A percentile compares a stretch with the other conserved stretches of the same genome.
Evolutionary conservation across 306 rosid genomes (phyloP).

Genomic region (Rosa chinensis): DNA sequence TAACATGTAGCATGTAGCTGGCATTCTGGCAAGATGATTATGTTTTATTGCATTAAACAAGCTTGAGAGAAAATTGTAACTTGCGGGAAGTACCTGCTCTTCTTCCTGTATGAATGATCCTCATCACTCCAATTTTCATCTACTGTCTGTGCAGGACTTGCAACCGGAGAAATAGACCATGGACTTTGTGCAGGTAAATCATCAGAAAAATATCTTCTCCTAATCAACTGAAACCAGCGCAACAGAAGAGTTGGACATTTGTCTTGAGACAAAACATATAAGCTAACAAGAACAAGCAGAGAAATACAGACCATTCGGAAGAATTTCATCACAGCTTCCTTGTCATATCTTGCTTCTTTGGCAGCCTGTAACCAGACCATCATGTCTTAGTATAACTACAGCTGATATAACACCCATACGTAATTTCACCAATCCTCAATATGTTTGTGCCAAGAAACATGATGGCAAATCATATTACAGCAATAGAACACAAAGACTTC

Average conservation of each 20-base stretch:
- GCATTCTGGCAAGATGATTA: background rate
- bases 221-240: conserved; percentile 65
- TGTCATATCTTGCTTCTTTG: conserved; percentile 92
- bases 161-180: conserved; percentile 72
- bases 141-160: conserved; percentile 56
- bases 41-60: background rate
- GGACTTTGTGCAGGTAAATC: conserved; percentile 56
- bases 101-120: conserved; percentile 53
- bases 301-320: conserved; percentile 70
- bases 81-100: conserved; percentile 45
- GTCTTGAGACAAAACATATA: background rate
- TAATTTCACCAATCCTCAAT: background rate
- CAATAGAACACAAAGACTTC: background rate
- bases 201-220: conserved; percentile 92
- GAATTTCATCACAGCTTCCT: conserved; percentile 86
- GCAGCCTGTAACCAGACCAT: conserved; percentile 67
- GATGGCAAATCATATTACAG: background rate
- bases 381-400: conserved; percentile 2
- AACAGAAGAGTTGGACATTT: conserved; percentile 28
- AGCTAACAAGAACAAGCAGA: conserved; percentile 12
- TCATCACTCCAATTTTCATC: conserved; percentile 70
- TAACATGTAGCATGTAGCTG: background rate
- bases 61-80: background rate
- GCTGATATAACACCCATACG: conserved; percentile 3
- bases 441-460: background rate